phyloP scores from a whole-genome alignment of 1,284 basidiomycete genomes.

The Meira miltonrushii region DNA sequence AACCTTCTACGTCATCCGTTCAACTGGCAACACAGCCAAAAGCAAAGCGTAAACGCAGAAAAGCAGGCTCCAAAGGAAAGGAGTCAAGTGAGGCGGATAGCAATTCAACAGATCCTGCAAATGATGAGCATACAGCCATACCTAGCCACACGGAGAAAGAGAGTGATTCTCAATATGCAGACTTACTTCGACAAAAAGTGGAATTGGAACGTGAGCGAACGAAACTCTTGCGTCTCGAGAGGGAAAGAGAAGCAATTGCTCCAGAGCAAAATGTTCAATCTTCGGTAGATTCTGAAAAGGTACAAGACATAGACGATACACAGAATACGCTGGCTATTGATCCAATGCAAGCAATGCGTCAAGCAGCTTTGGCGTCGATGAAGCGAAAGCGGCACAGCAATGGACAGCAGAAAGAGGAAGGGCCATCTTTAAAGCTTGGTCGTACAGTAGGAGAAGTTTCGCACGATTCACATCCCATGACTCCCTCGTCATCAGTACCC shows the following conservation, averaged over 20 bases:
- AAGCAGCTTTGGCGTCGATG: conserved; percentile 7
- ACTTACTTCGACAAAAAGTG: not conserved
- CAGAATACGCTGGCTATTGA: not conserved
- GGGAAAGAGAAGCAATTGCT: not conserved
- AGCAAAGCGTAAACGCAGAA: not conserved
- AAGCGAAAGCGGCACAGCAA: not conserved
- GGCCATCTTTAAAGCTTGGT: not conserved
- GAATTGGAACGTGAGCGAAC: not conserved
- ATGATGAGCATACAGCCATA: not conserved
- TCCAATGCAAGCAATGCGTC: conserved; percentile 4
- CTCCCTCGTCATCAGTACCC: not conserved
- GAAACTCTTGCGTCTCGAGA: not conserved
- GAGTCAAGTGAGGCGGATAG: not conserved
- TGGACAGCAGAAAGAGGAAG: not conserved
- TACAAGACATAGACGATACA: not conserved
- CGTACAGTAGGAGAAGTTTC: not conserved
- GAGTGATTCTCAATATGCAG: not conserved
- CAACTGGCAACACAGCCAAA: not conserved
- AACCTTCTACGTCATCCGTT: not conserved
- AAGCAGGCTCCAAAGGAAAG: not conserved
- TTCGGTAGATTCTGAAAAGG: not conserved
- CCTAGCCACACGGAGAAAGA: no score
- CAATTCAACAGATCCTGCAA: not conserved
- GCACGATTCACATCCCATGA: not conserved
- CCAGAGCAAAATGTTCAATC: not conserved